These are phyloP conservation scores for Aspergillus fischeri DNA, from an alignment of 2,329 filamentous ascomycete species.

Conservation along the genomic window DNA sequence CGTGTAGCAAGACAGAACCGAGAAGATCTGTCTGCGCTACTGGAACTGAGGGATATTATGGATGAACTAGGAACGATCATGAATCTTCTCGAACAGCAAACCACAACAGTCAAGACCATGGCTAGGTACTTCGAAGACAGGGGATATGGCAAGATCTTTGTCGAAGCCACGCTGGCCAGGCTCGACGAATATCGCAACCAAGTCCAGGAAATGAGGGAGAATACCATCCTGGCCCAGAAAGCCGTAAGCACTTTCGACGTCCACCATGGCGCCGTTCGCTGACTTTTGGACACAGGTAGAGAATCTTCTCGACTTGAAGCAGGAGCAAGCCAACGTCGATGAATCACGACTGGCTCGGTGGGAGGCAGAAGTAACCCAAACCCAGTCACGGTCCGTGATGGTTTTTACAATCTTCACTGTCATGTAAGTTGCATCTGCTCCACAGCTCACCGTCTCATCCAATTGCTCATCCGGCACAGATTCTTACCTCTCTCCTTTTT, in stretches of 20 bases:
- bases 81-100: constrained; percentile 57
- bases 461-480: constrained; percentile 11
- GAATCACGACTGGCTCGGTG: constrained; percentile 60
- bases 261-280: neutral
- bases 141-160: constrained; percentile 47
- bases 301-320: constrained; percentile 63
- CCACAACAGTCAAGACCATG: constrained; percentile 45
- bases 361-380: constrained; percentile 59
- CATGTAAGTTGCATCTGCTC: constrained; percentile 36
- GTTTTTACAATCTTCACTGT: constrained; percentile 58
- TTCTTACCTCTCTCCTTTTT: constrained; percentile 64
- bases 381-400: constrained; percentile 61
- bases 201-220: constrained; percentile 54
- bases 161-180: constrained; percentile 50
- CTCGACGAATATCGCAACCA: constrained; percentile 55
- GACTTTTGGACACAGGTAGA: constrained; percentile 46
- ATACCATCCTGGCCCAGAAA: constrained; percentile 56
- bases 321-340: constrained; percentile 63
- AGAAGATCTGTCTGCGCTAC: constrained; percentile 58
- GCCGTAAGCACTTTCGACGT: constrained; percentile 40
- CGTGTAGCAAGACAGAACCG: constrained; percentile 56
- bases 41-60: constrained; percentile 62
- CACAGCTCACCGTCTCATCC: neutral
- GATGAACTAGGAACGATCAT: constrained; percentile 58
- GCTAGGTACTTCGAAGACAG: constrained; percentile 27